A percentile compares a stretch with the other conserved stretches of the same genome.
Evolutionary conservation across 129 eudicot species (phyloP).

Genomic region (Lactuca saligna): DNA sequence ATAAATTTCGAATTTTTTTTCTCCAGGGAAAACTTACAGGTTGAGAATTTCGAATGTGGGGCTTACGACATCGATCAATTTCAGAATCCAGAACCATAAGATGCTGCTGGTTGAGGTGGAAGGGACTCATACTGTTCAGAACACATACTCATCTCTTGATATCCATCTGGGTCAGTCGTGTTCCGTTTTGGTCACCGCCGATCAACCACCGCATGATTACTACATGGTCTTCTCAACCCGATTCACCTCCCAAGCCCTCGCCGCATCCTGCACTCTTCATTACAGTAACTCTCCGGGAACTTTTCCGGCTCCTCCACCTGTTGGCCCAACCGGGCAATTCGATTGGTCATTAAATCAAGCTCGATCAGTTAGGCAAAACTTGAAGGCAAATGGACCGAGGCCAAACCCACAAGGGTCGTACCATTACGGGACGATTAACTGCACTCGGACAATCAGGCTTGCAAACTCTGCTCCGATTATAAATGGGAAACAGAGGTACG

Average conservation of each 20-base stretch:
- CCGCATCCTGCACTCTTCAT: neutral
- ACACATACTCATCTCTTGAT: neutral
- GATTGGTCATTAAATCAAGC: slow-evolving; percentile 85
- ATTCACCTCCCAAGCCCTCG: neutral
- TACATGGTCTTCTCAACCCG: neutral
- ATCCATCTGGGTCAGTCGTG: neutral
- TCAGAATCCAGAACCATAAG: neutral
- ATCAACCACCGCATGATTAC: neutral
- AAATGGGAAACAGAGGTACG: neutral
- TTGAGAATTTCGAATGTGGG: slow-evolving; percentile 72
- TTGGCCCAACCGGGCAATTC: slow-evolving; percentile 1
- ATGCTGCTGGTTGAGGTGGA: neutral
- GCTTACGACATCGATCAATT: slow-evolving; percentile 27
- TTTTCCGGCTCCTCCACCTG: neutral
- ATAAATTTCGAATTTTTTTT: neutral
- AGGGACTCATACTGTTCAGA: neutral
- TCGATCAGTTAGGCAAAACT: slow-evolving; percentile 35
- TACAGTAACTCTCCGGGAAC: neutral
- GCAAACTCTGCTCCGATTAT: neutral
- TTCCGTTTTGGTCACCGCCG: slow-evolving; percentile 2
- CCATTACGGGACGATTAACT: neutral
- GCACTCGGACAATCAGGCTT: neutral
- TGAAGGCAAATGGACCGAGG: neutral
- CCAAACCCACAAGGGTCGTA: neutral
- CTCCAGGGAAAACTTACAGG: slow-evolving; percentile 59